Conservation (phyloP, 495 filamentous ascomycete species). For the Chlorociboria aeruginascens region DNA sequence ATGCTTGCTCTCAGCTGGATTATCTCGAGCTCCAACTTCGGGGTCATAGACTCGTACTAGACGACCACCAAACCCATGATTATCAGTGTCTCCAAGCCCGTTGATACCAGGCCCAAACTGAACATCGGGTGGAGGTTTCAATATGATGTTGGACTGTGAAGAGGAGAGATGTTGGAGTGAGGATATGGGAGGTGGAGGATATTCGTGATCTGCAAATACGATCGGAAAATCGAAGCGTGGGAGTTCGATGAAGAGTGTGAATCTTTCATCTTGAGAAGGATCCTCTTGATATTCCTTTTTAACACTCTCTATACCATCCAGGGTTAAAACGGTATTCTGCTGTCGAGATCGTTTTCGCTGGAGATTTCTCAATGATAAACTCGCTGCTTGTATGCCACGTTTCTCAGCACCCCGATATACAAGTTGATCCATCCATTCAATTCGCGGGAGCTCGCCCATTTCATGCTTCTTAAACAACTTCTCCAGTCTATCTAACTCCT, state of each 20-base stretch:
- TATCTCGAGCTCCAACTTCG: slow-evolving; percentile 76
- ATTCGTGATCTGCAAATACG: slow-evolving; percentile 90
- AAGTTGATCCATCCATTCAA: slow-evolving; percentile 91
- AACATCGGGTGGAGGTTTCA: slow-evolving; percentile 72
- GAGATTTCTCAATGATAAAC: slow-evolving; percentile 13
- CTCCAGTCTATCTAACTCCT: slow-evolving; percentile 74
- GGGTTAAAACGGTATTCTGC: slow-evolving; percentile 8
- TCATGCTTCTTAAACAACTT: slow-evolving; percentile 94
- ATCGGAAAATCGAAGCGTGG: slow-evolving; percentile 93
- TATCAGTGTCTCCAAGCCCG: slow-evolving; percentile 38
- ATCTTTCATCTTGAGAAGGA: slow-evolving; percentile 41
- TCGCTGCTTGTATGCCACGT: slow-evolving; percentile 45
- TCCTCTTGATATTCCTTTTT: slow-evolving; percentile 22
- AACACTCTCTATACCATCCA: slow-evolving; percentile 21
- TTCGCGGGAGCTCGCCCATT: slow-evolving; percentile 84
- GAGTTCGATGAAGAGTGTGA: slow-evolving; percentile 77
- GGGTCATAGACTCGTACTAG: slow-evolving; percentile 86
- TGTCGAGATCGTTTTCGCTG: slow-evolving; percentile 20
- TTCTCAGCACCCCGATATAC: slow-evolving; percentile 82
- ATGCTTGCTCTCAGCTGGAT: slow-evolving; percentile 93
- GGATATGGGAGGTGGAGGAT: slow-evolving; percentile 70
- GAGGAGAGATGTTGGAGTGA: slow-evolving; percentile 49
- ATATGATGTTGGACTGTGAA: slow-evolving; percentile 50
- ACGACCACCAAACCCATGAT: slow-evolving; percentile 38
- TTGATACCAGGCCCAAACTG: slow-evolving; percentile 75